Evolutionary conservation across 2,329 filamentous ascomycete species (phyloP), one percentile per base, ranked within the genome.

Genomic region (Verticillium zaregamsianum): DNA sequence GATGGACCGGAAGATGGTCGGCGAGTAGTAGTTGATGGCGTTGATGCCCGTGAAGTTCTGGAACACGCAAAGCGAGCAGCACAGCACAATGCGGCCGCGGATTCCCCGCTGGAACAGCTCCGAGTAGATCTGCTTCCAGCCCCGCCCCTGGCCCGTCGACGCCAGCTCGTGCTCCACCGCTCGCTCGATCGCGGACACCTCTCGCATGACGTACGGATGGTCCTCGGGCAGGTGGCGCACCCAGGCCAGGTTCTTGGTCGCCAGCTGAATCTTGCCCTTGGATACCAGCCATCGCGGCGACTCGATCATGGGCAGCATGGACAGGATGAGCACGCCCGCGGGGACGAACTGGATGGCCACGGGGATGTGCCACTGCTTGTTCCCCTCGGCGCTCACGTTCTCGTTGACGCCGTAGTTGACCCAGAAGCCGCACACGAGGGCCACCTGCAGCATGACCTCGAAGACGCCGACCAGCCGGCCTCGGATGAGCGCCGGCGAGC

Each of bases 1-100:
- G 54, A 90, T 83, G 20, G 80, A 83, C 64, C 79, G 78, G 76
- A 90, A 90, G n/a, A 90, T 83, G 1, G 82, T 86, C 0, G 86
- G 86, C 0, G 78, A 80, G 69, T 86, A 60, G 39, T 63, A 61
- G 37, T 65, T 66, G 58, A 66, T 60, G 5, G 65, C 65, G 37
- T 66, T 65, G 6, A 63, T 66, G 2, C 65, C 66, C 17, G 60
- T 63, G 49, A 64, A 56, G 20, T 66, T 66, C 39, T 65, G 62
- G 11, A 65, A 58, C 8, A 64, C 57, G 35, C 23, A 54, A 12
- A 61, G 55, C 39, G 15, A 54, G 49, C 20, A 54, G 23, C 49
- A 54, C 49, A 54, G 49, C 20, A 54, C 25, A 20, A 54, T 54
- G 49, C 49, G 49, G 49, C 49, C 49, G 20, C 49, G 49, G 49